These are phyloP conservation scores for Wickerhamomyces ciferrii DNA, from an alignment of 805 yeast species.

Conservation along the genomic window DNA sequence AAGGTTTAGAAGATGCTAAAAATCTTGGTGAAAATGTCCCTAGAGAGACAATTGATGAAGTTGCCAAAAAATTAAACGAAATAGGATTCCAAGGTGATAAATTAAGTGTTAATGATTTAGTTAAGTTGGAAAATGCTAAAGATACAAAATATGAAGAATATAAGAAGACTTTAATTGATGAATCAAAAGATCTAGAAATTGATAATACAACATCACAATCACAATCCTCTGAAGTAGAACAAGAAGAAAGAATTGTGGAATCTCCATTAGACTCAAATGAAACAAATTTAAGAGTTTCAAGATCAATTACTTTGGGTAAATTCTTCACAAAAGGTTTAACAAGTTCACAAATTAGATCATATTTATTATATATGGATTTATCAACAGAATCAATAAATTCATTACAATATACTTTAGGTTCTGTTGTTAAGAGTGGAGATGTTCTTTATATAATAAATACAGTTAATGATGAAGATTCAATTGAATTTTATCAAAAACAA, in stretches of 20 bases:
- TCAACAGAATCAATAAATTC: constrained; percentile 82
- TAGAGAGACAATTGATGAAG: constrained; percentile 21
- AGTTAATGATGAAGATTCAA: constrained; percentile 37
- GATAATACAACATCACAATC: constrained; percentile 2
- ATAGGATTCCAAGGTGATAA: constrained; percentile 37
- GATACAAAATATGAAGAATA: constrained; percentile 13
- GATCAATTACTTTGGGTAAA: constrained; percentile 66
- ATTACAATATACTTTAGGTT: constrained; percentile 83
- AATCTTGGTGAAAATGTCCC: constrained; percentile 32
- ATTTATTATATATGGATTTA: constrained; percentile 74
- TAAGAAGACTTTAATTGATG: constrained; percentile 14
- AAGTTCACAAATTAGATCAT: constrained; percentile 41
- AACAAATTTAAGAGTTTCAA: constrained; percentile 51
- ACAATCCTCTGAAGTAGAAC: constrained; percentile 21
- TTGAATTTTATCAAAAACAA: constrained; percentile 14
- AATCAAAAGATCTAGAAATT: constrained; percentile 6
- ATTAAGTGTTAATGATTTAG: constrained; percentile 11
- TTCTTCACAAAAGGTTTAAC: constrained; percentile 32
- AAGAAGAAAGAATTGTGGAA: constrained; percentile 47
- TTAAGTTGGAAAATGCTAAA: constrained; percentile 14
- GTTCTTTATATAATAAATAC: constrained; percentile 63
- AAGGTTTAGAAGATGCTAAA: constrained; percentile 55
- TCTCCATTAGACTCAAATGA: constrained; percentile 51
- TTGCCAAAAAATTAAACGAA: constrained; percentile 26
- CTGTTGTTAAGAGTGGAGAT: constrained; percentile 77